phyloP scores from a whole-genome alignment of 2,329 filamentous ascomycete genomes.

The Sordariomycetes sp. region DNA sequence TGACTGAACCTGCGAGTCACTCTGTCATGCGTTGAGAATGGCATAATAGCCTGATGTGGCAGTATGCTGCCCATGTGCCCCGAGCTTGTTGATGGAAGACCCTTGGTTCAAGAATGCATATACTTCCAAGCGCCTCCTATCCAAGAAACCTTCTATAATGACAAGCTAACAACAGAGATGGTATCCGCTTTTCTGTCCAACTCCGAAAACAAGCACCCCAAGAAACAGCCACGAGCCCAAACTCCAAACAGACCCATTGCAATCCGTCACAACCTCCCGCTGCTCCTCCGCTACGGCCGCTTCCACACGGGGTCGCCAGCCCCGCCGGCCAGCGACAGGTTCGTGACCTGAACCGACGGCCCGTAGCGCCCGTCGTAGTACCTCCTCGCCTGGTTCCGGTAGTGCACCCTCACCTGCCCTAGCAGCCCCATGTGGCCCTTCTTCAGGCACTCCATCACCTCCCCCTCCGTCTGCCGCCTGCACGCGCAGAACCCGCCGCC shows the following conservation, averaged over 20 bases:
- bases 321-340: not conserved
- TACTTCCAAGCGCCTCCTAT: no score
- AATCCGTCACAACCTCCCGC: not conserved
- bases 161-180: not conserved
- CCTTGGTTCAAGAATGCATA: no score
- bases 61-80: no score
- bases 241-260: not conserved
- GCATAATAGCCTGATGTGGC: no score
- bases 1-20: no score
- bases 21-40: no score
- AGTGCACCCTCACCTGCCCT: constrained; percentile 17
- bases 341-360: not conserved
- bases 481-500: constrained; percentile 16
- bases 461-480: constrained; percentile 12
- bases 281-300: not conserved
- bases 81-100: no score
- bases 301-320: not conserved
- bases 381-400: constrained; percentile 12
- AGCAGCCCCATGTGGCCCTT: constrained; percentile 16
- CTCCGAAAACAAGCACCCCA: not conserved
- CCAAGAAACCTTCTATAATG: not conserved
- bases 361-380: constrained; percentile 4
- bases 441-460: constrained; percentile 14
- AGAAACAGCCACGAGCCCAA: not conserved
- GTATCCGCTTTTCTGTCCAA: not conserved